These are phyloP conservation scores for Tricholoma terreum DNA, from an alignment of 768 basidiomycete genomes.

Conservation along the genomic window DNA sequence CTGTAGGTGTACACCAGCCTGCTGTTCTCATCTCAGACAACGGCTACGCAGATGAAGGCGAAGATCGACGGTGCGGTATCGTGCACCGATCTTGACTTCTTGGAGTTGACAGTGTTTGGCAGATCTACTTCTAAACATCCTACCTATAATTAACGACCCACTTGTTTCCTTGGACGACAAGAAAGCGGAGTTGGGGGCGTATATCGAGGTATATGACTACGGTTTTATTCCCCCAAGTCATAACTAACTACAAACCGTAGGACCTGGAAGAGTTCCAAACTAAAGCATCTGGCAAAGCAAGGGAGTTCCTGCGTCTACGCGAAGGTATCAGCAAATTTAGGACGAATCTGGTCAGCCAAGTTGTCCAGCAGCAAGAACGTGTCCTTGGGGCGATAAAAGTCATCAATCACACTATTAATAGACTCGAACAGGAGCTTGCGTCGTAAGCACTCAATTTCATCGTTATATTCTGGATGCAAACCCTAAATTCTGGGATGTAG, in stretches of 20 bases:
- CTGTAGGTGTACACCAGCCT: neutral
- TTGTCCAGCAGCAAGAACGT: neutral
- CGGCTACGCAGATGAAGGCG: constrained; percentile 4
- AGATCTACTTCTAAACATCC: constrained; percentile 2
- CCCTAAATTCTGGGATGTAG: neutral
- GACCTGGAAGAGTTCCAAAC: neutral
- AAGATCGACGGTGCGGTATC: neutral
- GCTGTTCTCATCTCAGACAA: constrained; percentile 2
- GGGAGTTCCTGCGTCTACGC: constrained; percentile 1
- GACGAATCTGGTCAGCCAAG: neutral
- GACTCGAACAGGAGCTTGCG: neutral
- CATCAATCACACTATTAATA: neutral
- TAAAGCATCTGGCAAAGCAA: neutral
- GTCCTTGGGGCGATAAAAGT: neutral
- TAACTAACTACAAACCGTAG: neutral
- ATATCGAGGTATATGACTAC: constrained; percentile 1
- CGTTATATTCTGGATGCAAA: neutral
- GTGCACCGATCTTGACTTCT: neutral
- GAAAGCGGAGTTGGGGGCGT: neutral
- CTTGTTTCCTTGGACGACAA: neutral
- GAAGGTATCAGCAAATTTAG: neutral
- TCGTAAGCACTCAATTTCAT: neutral
- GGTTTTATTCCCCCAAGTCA: neutral
- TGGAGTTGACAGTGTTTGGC: neutral
- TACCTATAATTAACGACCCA: constrained; percentile 1